Conservation (phyloP, 2,329 filamentous ascomycete genomes). For the Penicillium decumbens region DNA sequence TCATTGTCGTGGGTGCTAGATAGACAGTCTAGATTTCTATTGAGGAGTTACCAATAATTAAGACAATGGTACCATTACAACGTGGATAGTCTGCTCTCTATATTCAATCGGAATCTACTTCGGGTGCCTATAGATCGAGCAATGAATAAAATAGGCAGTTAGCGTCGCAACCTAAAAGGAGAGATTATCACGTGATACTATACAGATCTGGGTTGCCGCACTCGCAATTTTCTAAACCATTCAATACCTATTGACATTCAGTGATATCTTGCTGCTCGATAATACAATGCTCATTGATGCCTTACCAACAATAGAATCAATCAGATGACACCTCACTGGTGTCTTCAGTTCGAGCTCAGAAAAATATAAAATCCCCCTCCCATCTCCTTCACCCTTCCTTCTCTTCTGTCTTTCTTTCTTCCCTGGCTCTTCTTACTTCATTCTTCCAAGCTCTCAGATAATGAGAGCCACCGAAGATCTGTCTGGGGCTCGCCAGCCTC, state of each 20-base stretch:
- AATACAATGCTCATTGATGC: neutral
- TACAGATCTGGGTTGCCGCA: slow-evolving; percentile 25
- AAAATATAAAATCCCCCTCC: neutral
- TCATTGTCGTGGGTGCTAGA: neutral
- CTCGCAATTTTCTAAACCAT: neutral
- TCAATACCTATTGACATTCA: neutral
- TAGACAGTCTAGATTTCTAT: neutral
- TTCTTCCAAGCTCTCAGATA: neutral
- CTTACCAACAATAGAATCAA: neutral
- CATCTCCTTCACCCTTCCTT: neutral
- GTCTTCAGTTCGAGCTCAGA: neutral
- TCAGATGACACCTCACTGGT: neutral
- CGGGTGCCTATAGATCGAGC: neutral
- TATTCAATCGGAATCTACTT: neutral
- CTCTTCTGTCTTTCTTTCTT: neutral
- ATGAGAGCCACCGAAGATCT: neutral
- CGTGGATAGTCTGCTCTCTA: neutral
- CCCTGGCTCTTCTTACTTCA: neutral
- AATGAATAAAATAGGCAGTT: neutral
- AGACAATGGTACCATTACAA: neutral
- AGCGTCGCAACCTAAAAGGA: neutral
- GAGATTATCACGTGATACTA: slow-evolving; percentile 26
- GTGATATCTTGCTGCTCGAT: neutral
- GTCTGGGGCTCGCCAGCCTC: neutral
- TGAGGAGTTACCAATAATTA: neutral